These are phyloP conservation scores for Colletotrichum liriopes DNA, from an alignment of 2,329 filamentous ascomycete genomes.

Conservation along the genomic window DNA sequence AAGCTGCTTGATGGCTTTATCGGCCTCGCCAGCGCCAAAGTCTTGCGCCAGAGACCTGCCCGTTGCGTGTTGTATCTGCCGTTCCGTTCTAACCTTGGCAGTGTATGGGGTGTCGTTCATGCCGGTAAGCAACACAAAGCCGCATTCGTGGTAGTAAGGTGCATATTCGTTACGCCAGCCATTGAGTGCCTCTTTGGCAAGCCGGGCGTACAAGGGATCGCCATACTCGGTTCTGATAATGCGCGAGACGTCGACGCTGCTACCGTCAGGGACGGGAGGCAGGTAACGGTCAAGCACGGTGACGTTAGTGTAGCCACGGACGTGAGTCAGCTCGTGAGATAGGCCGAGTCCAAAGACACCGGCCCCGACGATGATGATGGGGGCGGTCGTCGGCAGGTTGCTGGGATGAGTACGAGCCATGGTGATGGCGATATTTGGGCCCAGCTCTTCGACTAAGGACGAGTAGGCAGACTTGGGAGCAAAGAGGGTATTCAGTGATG, in stretches of 20 bases:
- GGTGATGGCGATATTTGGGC: not conserved
- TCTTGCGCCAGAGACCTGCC: not conserved
- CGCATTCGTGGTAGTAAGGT: slow-evolving; percentile 50
- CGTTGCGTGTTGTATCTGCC: not conserved
- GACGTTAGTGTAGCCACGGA: slow-evolving; percentile 50
- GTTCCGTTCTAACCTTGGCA: slow-evolving; percentile 38
- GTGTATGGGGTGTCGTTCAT: slow-evolving; percentile 44
- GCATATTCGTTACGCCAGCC: slow-evolving; percentile 49
- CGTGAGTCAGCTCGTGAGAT: not conserved
- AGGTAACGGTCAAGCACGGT: slow-evolving; percentile 53
- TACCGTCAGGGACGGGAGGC: slow-evolving; percentile 54
- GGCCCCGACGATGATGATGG: not conserved
- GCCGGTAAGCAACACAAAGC: slow-evolving; percentile 51
- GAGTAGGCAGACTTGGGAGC: not conserved
- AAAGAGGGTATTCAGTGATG: not conserved
- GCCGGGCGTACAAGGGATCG: slow-evolving; percentile 66
- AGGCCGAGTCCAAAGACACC: too few species aligned
- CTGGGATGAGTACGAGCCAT: not conserved
- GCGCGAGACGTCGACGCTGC: slow-evolving; percentile 57
- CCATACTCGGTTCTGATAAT: slow-evolving; percentile 72
- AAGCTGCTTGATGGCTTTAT: not conserved
- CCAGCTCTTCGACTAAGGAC: not conserved
- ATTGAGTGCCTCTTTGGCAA: slow-evolving; percentile 46
- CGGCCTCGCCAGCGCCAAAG: not conserved
- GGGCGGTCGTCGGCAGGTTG: not conserved